A percentile compares a stretch with the other conserved stretches of the same genome.
These are phyloP conservation scores for Cutaneotrichosporon cavernicola DNA, from an alignment of 1,284 basidiomycete species.

Conservation along the genomic window DNA sequence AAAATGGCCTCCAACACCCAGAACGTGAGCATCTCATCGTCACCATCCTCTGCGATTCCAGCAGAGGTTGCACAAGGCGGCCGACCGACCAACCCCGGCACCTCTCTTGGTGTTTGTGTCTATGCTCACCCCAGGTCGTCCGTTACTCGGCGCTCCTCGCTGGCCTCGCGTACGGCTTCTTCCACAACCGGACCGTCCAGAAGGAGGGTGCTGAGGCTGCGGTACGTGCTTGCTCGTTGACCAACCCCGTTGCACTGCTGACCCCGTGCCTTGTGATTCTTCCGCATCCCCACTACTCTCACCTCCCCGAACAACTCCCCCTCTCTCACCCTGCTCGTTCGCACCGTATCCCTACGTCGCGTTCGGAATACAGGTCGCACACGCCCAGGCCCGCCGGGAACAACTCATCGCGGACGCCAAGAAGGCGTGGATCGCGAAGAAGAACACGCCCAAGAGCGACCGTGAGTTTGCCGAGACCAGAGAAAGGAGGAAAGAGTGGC, in stretches of 20 bases:
- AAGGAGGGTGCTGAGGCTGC: slow-evolving; percentile 65
- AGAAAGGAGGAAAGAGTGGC: slow-evolving; percentile 19
- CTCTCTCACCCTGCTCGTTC: not conserved
- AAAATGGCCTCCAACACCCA: slow-evolving; percentile 51
- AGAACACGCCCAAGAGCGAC: slow-evolving; percentile 47
- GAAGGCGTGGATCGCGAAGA: slow-evolving; percentile 82
- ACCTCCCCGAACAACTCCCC: not conserved
- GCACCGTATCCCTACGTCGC: not conserved
- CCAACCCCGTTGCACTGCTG: slow-evolving; percentile 11
- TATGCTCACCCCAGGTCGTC: slow-evolving; percentile 69
- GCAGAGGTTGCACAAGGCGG: not conserved
- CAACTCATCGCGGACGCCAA: slow-evolving; percentile 81
- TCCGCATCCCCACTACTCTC: not conserved
- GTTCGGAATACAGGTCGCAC: slow-evolving; percentile 12
- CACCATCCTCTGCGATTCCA: not conserved
- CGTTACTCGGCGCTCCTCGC: slow-evolving; percentile 88
- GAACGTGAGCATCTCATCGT: slow-evolving; percentile 20
- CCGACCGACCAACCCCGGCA: not conserved
- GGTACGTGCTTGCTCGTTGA: slow-evolving; percentile 31
- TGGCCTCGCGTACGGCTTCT: slow-evolving; percentile 89
- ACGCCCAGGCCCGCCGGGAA: slow-evolving; percentile 60
- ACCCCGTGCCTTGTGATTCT: slow-evolving; percentile 7
- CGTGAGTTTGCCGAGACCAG: slow-evolving; percentile 15
- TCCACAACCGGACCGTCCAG: slow-evolving; percentile 87
- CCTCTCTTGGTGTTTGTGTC: not conserved